phyloP scores from a whole-genome alignment of 2,329 filamentous ascomycete species.

The Fusarium albosuccineum region DNA sequence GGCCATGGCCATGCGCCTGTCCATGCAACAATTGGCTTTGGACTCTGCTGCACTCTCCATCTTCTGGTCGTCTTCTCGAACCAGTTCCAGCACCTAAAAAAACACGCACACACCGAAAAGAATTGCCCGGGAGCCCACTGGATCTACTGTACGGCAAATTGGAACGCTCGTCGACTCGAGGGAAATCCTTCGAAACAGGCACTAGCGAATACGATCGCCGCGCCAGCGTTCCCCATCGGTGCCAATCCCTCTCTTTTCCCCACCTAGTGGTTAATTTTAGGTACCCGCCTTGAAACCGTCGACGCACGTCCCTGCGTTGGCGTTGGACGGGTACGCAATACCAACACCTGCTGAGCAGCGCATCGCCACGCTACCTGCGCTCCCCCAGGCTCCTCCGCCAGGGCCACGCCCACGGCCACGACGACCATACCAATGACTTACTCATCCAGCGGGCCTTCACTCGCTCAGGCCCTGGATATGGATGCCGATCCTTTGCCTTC shows the following conservation, averaged over 20 bases:
- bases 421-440: constrained; percentile 51
- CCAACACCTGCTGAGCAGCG: constrained; percentile 28
- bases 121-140: background rate
- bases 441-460: constrained; percentile 53
- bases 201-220: constrained; percentile 45
- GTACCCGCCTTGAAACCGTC: constrained; percentile 38
- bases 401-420: constrained; percentile 47
- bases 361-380: constrained; percentile 42
- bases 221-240: constrained; percentile 31
- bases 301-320: constrained; percentile 39
- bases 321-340: constrained; percentile 37
- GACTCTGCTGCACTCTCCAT: constrained; percentile 17
- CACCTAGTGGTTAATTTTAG: constrained; percentile 39
- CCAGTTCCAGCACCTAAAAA: constrained; percentile 12
- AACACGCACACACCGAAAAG: background rate
- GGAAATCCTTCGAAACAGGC: constrained; percentile 26
- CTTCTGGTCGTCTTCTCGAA: constrained; percentile 19
- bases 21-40: constrained; percentile 21
- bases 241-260: constrained; percentile 27
- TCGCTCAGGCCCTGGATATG: constrained; percentile 52
- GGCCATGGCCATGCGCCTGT: constrained; percentile 25
- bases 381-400: constrained; percentile 24
- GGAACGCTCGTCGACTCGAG: constrained; percentile 8
- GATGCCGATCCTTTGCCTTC: constrained; percentile 43
- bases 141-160: background rate